Conservation (phyloP, 108 stramenopile genomes). For the Heterococcus sp. region DNA sequence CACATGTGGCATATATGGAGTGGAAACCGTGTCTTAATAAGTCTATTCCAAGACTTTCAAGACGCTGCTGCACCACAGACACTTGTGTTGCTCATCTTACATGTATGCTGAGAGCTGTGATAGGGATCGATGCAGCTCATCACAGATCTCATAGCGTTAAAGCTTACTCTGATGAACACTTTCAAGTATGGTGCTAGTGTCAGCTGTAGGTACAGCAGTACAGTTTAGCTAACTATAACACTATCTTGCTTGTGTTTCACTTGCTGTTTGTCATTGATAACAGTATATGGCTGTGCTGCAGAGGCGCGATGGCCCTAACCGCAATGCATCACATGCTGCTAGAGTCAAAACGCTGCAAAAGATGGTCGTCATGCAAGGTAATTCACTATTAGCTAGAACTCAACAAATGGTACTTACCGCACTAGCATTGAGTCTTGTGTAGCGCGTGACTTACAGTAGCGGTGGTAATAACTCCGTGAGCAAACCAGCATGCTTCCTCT, state of each 20-base stretch:
- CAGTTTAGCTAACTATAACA: not conserved
- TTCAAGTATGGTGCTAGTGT: too few species aligned
- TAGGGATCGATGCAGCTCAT: not conserved
- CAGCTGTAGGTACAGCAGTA: not conserved
- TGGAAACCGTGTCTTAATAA: not conserved
- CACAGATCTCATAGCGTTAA: not conserved
- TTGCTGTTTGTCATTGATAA: not conserved
- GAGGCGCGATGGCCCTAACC: constrained; percentile 9
- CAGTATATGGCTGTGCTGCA: constrained; percentile 27
- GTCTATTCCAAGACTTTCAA: too few species aligned
- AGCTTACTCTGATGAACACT: too few species aligned
- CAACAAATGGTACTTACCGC: not conserved
- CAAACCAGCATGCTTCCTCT: not conserved
- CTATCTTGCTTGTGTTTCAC: too few species aligned
- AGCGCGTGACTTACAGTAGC: not conserved
- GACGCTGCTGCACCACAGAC: too few species aligned
- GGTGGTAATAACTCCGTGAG: not conserved
- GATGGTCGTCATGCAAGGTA: constrained; percentile 40
- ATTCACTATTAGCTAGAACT: not conserved
- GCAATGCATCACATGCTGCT: constrained; percentile 1
- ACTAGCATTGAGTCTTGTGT: not conserved
- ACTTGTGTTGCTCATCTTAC: not conserved
- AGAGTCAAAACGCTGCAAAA: constrained; percentile 16
- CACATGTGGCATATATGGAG: not conserved
- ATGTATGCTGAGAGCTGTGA: not conserved